Base-by-base conservation (phyloP, 495 filamentous ascomycete genomes). In the Annulohypoxylon stygium region DNA sequence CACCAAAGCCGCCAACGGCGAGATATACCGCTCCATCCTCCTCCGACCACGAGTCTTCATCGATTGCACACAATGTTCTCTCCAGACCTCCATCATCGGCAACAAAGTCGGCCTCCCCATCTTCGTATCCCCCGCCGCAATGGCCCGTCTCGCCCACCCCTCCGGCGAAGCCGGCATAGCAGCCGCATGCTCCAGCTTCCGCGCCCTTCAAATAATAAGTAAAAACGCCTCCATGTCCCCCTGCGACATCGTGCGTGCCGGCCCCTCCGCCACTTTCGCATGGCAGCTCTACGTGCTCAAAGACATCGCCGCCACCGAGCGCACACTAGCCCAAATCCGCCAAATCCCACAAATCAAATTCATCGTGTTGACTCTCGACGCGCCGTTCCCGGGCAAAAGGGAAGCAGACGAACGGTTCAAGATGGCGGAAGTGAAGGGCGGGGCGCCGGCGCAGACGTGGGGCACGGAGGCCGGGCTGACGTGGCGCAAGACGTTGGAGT, bases 271-370 rank as follows among this genome's bases (percentile, higher is more conserved):
- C 67, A 83, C 92, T 6, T 92, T 94, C 76, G 93, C 92, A 36
- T 95, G 91, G 89, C 93, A 96, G 78, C 78, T 96, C 6, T 95
- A 96, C 77, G 90, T 92, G 9, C 90, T 94, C 72, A 86, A 84
- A 1, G 90, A 93, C 54, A 84, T 90, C 3, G 83, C 82, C 61
- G 93, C 92, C 79, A 93, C 90, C 64, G 92, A 93, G 68, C 84
- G 81, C 1, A 88, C 91, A 82, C 81, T 95, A 7, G 86, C 82
- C 0, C 87, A 92, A 82, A 83, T 96, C 12, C 83, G 84, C 5
- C 84, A 91, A 34, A 88, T 95, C 53, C 83, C 86, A 57, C 66
- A 79, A 23, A 89, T 93, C 75, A 93, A 90, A 67, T 93, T 92
- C 77, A 85, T 95, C 61, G 88, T 89, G 48, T 83, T 95, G 12